phyloP scores from a whole-genome alignment of 495 filamentous ascomycete species.

The Entonaema liquescens region DNA sequence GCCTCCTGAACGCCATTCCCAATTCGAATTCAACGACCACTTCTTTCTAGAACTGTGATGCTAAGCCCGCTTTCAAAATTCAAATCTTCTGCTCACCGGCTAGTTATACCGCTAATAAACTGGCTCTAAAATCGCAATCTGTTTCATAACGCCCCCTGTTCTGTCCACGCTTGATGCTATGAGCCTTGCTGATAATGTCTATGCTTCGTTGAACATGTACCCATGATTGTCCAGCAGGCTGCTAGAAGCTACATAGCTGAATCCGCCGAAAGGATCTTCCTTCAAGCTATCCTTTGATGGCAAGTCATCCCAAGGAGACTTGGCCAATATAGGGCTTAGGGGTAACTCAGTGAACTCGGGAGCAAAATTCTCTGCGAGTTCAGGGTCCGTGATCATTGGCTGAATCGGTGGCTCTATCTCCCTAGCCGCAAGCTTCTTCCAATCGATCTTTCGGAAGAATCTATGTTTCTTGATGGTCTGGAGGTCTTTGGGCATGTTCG shows the following conservation, averaged over 20 bases:
- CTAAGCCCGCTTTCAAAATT: background rate
- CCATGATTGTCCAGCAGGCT: constrained; percentile 76
- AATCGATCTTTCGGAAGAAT: constrained; percentile 97
- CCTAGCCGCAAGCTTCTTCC: constrained; percentile 78
- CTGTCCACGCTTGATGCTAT: background rate
- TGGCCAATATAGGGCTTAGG: constrained; percentile 73
- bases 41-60: constrained; percentile 4
- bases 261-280: constrained; percentile 88
- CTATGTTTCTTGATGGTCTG: constrained; percentile 88
- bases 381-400: constrained; percentile 92
- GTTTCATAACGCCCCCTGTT: background rate
- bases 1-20: background rate
- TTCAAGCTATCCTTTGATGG: constrained; percentile 53
- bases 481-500: constrained; percentile 87
- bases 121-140: background rate
- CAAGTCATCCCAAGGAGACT: constrained; percentile 44
- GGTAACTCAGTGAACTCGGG: constrained; percentile 85
- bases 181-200: background rate
- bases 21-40: background rate
- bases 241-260: constrained; percentile 91
- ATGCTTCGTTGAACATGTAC: constrained; percentile 34
- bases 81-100: background rate
- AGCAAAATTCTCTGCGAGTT: constrained; percentile 94
- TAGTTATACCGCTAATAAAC: background rate
- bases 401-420: constrained; percentile 87